Percentiles rank a stretch among this genome's conserved stretches.
Evolutionary conservation across 2,329 filamentous ascomycete genomes (phyloP).

Genomic region (Xylariaceae sp.): DNA sequence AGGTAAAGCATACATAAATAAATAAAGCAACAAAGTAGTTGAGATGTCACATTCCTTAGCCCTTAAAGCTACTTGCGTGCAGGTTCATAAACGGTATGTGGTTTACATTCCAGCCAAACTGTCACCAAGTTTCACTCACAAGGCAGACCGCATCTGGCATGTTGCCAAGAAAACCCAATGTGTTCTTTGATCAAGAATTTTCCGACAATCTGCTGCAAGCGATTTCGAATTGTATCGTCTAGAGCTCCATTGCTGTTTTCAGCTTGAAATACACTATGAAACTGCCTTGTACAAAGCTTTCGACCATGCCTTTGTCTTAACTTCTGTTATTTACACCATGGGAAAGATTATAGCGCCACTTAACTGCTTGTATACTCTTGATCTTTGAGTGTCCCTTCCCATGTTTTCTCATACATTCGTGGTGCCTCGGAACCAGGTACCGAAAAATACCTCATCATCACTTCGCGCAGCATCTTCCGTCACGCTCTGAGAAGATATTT

Average conservation of each 20-base stretch:
- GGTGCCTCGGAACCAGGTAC: not conserved
- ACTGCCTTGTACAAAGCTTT: constrained; percentile 14
- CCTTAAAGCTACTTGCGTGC: too few relatives aligned
- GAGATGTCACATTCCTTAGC: too few relatives aligned
- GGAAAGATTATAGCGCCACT: not conserved
- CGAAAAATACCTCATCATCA: not conserved
- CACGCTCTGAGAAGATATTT: too few relatives aligned
- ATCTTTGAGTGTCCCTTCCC: not conserved
- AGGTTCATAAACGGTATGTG: too few relatives aligned
- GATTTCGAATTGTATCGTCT: not conserved
- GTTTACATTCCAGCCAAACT: constrained; percentile 11
- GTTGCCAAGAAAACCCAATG: not conserved
- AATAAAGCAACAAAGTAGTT: too few relatives aligned
- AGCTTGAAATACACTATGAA: constrained; percentile 4
- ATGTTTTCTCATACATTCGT: constrained; percentile 3
- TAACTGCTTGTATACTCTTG: not conserved
- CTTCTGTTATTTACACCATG: constrained; percentile 19
- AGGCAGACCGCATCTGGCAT: constrained; percentile 10
- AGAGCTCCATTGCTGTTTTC: constrained; percentile 14
- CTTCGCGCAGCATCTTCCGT: not conserved
- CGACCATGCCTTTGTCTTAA: constrained; percentile 15
- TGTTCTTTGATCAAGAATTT: constrained; percentile 13
- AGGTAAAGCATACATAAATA: too few relatives aligned
- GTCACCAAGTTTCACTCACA: not conserved
- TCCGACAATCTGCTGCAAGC: constrained; percentile 10